Conservation (phyloP, 768 basidiomycete species). For the Boletus sp. region DNA sequence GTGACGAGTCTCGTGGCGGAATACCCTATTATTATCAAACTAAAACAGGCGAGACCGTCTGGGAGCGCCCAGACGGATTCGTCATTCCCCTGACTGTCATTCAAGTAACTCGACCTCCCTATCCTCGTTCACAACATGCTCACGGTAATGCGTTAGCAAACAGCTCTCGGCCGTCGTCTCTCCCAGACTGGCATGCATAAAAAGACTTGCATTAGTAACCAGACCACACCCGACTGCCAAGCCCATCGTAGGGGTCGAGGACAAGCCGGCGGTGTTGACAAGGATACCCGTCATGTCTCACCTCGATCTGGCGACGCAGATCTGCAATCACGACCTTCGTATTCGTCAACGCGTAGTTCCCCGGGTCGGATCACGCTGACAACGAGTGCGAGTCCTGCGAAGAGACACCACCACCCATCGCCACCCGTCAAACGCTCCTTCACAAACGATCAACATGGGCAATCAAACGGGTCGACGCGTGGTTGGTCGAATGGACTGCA, state of each 20-base stretch:
- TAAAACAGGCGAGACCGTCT: constrained; percentile 84
- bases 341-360: constrained; percentile 33
- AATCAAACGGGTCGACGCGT: constrained; percentile 25
- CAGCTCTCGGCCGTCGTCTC: constrained; percentile 65
- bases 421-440: constrained; percentile 31
- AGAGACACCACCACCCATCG: constrained; percentile 23
- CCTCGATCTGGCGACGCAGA: constrained; percentile 26
- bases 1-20: constrained; percentile 78
- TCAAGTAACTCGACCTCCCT: constrained; percentile 50
- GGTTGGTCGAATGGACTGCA: constrained; percentile 34
- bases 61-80: constrained; percentile 87
- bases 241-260: constrained; percentile 37
- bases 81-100: constrained; percentile 89
- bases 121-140: constrained; percentile 2
- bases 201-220: constrained; percentile 7
- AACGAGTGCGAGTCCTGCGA: constrained; percentile 22
- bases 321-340: constrained; percentile 29
- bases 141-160: constrained; percentile 46
- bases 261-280: constrained; percentile 33
- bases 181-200: constrained; percentile 48
- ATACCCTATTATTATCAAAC: constrained; percentile 95
- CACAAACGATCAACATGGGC: constrained; percentile 30
- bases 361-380: constrained; percentile 30
- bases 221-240: constrained; percentile 28
- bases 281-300: constrained; percentile 32